These are phyloP conservation scores for Acacia acuminata DNA, from an alignment of 306 rosid genomes.

Conservation along the genomic window DNA sequence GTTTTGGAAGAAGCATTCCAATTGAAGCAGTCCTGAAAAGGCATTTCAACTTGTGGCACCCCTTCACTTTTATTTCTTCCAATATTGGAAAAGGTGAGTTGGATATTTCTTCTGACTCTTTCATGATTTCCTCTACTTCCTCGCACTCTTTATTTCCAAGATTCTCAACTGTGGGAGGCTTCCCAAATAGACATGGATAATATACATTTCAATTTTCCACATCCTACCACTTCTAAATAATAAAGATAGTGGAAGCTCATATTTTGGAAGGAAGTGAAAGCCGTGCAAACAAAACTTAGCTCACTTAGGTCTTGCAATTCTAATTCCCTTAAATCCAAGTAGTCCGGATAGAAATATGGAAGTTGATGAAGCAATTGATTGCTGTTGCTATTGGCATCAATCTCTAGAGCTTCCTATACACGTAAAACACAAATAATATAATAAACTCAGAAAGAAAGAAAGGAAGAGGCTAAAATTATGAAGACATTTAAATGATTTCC, in stretches of 20 bases:
- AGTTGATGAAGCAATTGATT: background rate
- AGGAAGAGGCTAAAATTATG: background rate
- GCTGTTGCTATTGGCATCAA: background rate
- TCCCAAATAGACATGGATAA: background rate
- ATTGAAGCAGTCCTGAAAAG: background rate
- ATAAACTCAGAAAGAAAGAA: background rate
- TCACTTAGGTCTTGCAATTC: background rate
- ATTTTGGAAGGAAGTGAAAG: background rate
- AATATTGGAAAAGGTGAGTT: background rate
- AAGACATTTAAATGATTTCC: background rate
- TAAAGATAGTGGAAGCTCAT: background rate
- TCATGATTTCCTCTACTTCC: slow-evolving; percentile 1
- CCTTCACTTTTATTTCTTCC: accelerated
- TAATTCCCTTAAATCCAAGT: background rate
- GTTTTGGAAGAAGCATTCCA: background rate
- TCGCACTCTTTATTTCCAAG: background rate
- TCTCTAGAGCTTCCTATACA: background rate
- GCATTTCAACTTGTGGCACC: background rate
- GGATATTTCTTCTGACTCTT: background rate
- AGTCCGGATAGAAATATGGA: background rate
- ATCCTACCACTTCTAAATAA: background rate
- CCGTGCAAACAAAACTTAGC: background rate
- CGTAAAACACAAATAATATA: background rate
- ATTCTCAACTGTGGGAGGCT: background rate
- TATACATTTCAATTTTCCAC: background rate